These are phyloP conservation scores for Paramecium sonneborni DNA, from an alignment of 73 alveolate species.

Conservation along the genomic window DNA sequence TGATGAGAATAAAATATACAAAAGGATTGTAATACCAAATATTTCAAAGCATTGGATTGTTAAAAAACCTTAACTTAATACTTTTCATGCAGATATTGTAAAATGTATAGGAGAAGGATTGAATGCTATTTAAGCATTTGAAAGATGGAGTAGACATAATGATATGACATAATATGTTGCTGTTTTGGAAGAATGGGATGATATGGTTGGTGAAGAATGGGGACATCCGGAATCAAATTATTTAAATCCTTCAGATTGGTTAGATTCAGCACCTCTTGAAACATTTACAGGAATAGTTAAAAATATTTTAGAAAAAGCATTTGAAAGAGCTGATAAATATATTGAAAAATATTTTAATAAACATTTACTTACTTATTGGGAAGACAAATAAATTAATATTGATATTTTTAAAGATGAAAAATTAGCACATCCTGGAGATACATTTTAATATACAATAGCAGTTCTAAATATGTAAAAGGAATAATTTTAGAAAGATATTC, in stretches of 20 bases:
- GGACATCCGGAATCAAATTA: constrained; percentile 81
- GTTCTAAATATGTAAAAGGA: constrained; percentile 50
- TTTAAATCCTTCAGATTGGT: constrained; percentile 85
- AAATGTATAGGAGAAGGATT: constrained; percentile 76
- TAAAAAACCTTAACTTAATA: constrained; percentile 41
- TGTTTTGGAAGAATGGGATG: constrained; percentile 88
- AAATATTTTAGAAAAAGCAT: constrained; percentile 71
- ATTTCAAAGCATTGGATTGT: constrained; percentile 62
- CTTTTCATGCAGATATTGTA: constrained; percentile 50
- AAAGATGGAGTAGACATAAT: constrained; percentile 85
- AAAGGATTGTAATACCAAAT: constrained; percentile 44
- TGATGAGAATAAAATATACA: constrained; percentile 62
- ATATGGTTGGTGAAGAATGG: constrained; percentile 89
- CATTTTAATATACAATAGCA: constrained; percentile 64
- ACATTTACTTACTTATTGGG: constrained; percentile 73
- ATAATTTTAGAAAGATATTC: constrained; percentile 25
- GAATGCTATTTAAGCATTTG: constrained; percentile 77
- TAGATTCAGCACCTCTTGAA: constrained; percentile 75
- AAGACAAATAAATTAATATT: constrained; percentile 72
- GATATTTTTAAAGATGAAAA: constrained; percentile 72
- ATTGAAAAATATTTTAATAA: constrained; percentile 66
- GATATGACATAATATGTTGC: constrained; percentile 79
- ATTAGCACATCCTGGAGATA: constrained; percentile 73
- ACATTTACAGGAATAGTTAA: constrained; percentile 66
- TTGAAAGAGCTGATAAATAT: constrained; percentile 72